Base-by-base conservation (phyloP, 306 rosid genomes). In the Parietaria judaica region DNA sequence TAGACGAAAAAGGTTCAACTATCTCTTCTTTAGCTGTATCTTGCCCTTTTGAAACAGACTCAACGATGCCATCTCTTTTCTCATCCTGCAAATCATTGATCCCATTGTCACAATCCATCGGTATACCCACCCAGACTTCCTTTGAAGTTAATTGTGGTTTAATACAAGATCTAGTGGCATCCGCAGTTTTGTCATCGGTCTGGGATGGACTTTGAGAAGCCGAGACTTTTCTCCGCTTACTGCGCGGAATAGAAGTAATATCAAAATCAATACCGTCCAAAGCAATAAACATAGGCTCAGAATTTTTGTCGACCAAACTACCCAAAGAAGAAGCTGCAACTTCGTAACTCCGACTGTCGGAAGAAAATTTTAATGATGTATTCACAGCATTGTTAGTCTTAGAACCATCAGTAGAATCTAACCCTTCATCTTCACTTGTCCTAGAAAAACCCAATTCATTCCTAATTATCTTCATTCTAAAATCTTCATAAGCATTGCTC, bases 211-310 rank as follows among this genome's bases (percentile, higher is more conserved):
- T 45, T 51, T 38, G 23, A 64, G 70, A 38, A 58, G 63, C 51
- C 39, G 74, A 66, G 23, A 65, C 66, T 67, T 82, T 86, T 66
- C 56, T 72, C 50, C 64, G 80, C 66, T 80, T 73, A 69, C 61
- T 75, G 67, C 64, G 53, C 70, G 65, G 56, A 2, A 67, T 68
- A 13, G 80, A 72, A 66, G 54, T 55, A 54, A 66, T 78, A 50
- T 60, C 63, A 16, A 54, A 66, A 13, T 65, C 58, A 46, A 49
- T 74, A 71, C 54, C 73, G 72, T 43, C 56, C 54, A 64, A 70
- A 66, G 51, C 60, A 61, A 48, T 68, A 57, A 73, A 38, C 59
- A 70, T 75, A 58, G 65, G 59, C 67, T 82, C 73, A 41, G 68
- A 73, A 68, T 54, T 51, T 66, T 63, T 72, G 50, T 76, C 59